These are phyloP conservation scores for Ceratobasidium sp. DNA, from an alignment of 1,284 basidiomycete species.

Conservation along the genomic window DNA sequence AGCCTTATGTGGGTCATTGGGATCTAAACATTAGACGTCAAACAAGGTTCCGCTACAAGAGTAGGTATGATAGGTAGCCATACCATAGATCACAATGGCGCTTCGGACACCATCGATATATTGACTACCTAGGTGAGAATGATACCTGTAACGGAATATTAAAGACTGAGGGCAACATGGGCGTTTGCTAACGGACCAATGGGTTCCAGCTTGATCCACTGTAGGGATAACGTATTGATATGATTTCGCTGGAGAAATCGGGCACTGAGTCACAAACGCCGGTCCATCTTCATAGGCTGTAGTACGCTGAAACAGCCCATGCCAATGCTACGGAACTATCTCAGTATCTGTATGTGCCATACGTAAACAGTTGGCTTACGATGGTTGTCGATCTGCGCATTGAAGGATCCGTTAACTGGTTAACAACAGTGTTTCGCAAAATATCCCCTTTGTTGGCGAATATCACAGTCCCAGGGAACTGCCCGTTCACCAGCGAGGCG, in stretches of 20 bases:
- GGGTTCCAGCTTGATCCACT: conserved; percentile 55
- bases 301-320: conserved; percentile 51
- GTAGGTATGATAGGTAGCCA: conserved; percentile 47
- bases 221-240: conserved; percentile 62
- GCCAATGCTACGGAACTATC: conserved; percentile 51
- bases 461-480: conserved; percentile 52
- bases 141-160: conserved; percentile 38
- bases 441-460: conserved; percentile 52
- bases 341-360: conserved; percentile 30
- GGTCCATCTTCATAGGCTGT: conserved; percentile 47
- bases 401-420: conserved; percentile 51
- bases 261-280: conserved; percentile 61
- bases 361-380: conserved; percentile 56
- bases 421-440: conserved; percentile 54
- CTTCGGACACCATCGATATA: conserved; percentile 40
- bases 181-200: conserved; percentile 53
- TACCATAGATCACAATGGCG: conserved; percentile 49
- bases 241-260: conserved; percentile 59
- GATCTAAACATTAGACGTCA: neutral
- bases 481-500: conserved; percentile 52
- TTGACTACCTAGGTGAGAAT: conserved; percentile 44
- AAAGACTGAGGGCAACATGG: neutral
- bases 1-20: conserved; percentile 37
- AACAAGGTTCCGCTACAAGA: neutral
- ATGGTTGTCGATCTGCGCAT: conserved; percentile 55